Base-by-base conservation (phyloP, 305 asterid genomes). In the Striga hermonthica region DNA sequence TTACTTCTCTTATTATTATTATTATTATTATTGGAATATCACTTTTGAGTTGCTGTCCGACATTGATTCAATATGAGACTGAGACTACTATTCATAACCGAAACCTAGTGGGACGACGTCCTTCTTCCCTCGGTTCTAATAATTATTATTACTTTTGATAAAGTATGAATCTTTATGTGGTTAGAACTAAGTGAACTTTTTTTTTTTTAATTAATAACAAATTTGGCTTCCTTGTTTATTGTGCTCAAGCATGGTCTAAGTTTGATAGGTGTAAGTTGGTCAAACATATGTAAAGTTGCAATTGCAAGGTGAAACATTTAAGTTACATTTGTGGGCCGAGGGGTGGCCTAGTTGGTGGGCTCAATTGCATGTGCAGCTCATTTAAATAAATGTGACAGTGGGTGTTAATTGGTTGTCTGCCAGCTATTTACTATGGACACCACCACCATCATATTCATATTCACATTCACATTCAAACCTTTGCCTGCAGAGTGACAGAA, bases 381-480 rank as follows among this genome's bases (percentile, higher is more conserved):
- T 52, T 72, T 71, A 36, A 71, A 67, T 64, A 34, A 8, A 35
- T 38, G 31, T 22, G 57, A 53, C 61, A 5, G 22, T 2, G n/a
- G 50, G 0, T 4, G 13, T 4, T 10, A 45, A 12, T 57, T 41
- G 59, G 44, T 52, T 28, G 59, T 59, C 14, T 57, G 75, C 74
- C 80, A 81, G 81, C 83, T 75, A 69, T 70, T 62, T 5, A 10
- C 9, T 58, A 60, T 60, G 57, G 59, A 48, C 56, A 75, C 55
- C 66, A 66, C n/a, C 64, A 62, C n/a, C n/a, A n/a, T n/a, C n/a
- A n/a, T n/a, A n/a, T n/a, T 9, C 64, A 22, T 22, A 9, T 12
- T 8, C 6, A 5, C 9, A 50, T 48, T 56, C 9, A 70, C 58
- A 11, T 48, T 56, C 9, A 70, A 53, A 11, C 65, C 38, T 43